Evolutionary conservation across 306 rosid species (phyloP), one percentile per base, ranked within the genome.

Genomic region (Castanopsis chinensis): DNA sequence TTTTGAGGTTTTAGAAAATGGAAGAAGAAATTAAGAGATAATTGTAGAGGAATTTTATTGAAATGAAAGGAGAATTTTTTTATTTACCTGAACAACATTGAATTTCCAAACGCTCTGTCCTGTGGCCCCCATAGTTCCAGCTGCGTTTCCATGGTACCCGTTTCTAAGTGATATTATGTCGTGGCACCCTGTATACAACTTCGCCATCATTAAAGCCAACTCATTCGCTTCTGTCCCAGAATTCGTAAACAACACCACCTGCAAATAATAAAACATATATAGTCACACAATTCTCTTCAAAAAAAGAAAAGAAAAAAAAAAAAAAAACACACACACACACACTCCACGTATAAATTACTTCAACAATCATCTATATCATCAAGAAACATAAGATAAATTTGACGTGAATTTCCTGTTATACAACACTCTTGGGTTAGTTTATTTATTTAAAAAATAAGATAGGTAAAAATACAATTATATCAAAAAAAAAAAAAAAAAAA

Each of bases 181-280:
- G 23, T 95, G 92, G 82, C 87, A 81, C 4, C 98, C 97, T 1
- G 97, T 91, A 80, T 91, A 88, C 73, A 93, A 58, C 82, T 81
- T 88, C 41, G 99, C 96, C 4, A 95, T 91, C 83, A 95, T 28
- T 74, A 93, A 83, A 4, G 99, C 99, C 37, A 95, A 82, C 88
- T 95, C 98, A 61, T 95, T 95, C 65, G 99, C 98, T 82, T 95
- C 99, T 14, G 99, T 95, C 83, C 99, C 99, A 35, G 99, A 95
- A 78, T 95, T 95, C 23, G 99, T 95, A 41, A 93, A 95, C 74
- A 93, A 93, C 77, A 84, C 97, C 81, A 95, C 99, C 99, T 95
- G 33, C 58, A n/a, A 41, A 8, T 41, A 7, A 41, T 41, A 41
- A 14, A 3, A 76, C 69, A 76, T 51, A 14, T 25, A 25, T 25